These are phyloP conservation scores for Eimeria sp. DNA, from an alignment of 169 alveolate genomes.

Conservation along the genomic window DNA sequence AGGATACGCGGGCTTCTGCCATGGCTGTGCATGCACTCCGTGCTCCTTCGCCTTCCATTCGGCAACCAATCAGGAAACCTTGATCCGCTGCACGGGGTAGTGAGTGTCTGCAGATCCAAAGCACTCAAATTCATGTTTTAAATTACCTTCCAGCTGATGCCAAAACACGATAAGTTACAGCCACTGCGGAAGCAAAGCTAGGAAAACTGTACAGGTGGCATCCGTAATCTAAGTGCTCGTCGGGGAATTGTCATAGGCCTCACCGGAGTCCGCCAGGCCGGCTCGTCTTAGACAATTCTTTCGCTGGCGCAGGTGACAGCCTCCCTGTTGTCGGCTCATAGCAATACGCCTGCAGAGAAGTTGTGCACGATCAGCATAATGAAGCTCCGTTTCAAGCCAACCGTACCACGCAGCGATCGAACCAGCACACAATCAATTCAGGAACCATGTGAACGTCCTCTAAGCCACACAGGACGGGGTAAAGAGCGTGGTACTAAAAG, in stretches of 20 bases:
- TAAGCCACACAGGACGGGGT: neutral
- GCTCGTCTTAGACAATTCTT: neutral
- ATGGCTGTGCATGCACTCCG: slow-evolving; percentile 51
- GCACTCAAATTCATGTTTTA: neutral
- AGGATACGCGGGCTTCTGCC: slow-evolving; percentile 50
- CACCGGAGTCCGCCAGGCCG: slow-evolving; percentile 19
- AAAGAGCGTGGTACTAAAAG: neutral
- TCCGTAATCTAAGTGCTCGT: neutral
- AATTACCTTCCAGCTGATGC: neutral
- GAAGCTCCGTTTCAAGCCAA: neutral
- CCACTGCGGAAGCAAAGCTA: too few species aligned
- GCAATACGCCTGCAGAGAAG: slow-evolving; percentile 4
- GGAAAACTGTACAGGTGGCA: neutral
- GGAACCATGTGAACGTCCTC: neutral
- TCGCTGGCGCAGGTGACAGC: slow-evolving; percentile 16
- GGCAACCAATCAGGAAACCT: slow-evolving; percentile 37
- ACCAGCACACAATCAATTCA: too few species aligned
- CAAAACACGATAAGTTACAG: neutral
- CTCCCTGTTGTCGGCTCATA: slow-evolving; percentile 37
- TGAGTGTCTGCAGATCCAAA: slow-evolving; percentile 8
- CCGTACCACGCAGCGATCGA: neutral
- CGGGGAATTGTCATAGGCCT: neutral
- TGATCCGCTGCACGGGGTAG: neutral
- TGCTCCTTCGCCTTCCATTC: slow-evolving; percentile 61
- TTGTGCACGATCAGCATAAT: neutral